These are phyloP conservation scores for Choricystis sp. DNA, from an alignment of 139 green algal species.

Conservation along the genomic window DNA sequence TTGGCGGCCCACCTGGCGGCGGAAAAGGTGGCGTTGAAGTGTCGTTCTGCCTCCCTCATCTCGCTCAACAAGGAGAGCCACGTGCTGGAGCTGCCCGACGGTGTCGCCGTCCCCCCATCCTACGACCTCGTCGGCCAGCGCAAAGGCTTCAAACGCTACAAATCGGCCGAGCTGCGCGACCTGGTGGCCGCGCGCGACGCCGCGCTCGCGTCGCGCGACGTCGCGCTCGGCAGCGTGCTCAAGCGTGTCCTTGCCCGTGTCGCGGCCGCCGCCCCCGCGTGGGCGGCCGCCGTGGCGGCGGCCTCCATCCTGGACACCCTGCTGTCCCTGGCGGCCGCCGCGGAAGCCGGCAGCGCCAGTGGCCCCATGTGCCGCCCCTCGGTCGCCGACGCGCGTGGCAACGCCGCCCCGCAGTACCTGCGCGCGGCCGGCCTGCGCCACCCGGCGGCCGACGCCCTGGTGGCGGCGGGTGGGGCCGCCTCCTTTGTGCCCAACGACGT, in stretches of 20 bases:
- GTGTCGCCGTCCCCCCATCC: slow-evolving; percentile 12
- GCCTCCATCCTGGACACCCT: slow-evolving; percentile 75
- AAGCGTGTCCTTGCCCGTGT: slow-evolving; percentile 46
- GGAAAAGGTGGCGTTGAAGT: not conserved
- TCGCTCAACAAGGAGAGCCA: slow-evolving; percentile 75
- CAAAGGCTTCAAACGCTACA: slow-evolving; percentile 68
- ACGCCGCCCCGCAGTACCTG: slow-evolving; percentile 24
- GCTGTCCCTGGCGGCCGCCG: slow-evolving; percentile 53
- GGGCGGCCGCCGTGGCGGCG: slow-evolving; percentile 49
- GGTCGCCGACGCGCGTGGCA: slow-evolving; percentile 15
- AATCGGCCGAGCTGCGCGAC: slow-evolving; percentile 22
- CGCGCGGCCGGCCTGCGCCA: slow-evolving; percentile 46
- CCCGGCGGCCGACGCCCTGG: slow-evolving; percentile 31
- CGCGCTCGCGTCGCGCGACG: not conserved
- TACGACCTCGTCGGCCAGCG: slow-evolving; percentile 37
- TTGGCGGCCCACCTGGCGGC: slow-evolving; percentile 46
- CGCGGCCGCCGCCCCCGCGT: slow-evolving; percentile 29
- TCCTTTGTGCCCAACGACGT: slow-evolving; percentile 93
- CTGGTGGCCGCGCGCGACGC: slow-evolving; percentile 34
- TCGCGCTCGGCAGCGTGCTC: not conserved
- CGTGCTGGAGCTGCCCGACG: slow-evolving; percentile 74
- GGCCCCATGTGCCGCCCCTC: slow-evolving; percentile 40
- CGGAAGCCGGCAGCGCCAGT: slow-evolving; percentile 11
- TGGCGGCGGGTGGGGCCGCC: slow-evolving; percentile 3
- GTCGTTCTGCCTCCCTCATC: slow-evolving; percentile 4